These are phyloP conservation scores for Phylloporus sp. DNA, from an alignment of 768 basidiomycete species.

Conservation along the genomic window DNA sequence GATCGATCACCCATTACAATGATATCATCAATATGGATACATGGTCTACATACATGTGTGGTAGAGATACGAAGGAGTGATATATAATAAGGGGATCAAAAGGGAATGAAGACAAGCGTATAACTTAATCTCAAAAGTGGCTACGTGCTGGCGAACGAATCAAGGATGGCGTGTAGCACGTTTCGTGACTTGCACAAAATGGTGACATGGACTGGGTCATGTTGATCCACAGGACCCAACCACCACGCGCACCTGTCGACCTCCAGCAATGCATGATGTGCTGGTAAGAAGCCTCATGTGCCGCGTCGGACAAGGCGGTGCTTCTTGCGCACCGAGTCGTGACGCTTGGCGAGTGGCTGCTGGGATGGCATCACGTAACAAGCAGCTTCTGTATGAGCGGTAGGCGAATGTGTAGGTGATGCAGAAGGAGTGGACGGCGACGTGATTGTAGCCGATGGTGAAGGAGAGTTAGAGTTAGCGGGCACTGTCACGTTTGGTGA, in stretches of 20 bases:
- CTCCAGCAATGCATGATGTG: neutral
- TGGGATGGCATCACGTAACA: constrained; percentile 19
- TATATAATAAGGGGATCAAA: constrained; percentile 9
- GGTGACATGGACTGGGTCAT: constrained; percentile 5
- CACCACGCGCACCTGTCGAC: neutral
- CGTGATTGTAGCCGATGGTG: neutral
- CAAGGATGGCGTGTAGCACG: neutral
- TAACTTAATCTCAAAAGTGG: constrained; percentile 18
- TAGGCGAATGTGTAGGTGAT: constrained; percentile 1
- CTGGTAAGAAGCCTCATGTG: neutral
- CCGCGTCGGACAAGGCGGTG: constrained; percentile 21
- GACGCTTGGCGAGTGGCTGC: constrained; percentile 16
- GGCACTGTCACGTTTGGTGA: constrained; percentile 22
- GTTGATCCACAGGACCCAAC: neutral
- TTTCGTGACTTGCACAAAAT: constrained; percentile 12
- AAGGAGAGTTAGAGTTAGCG: constrained; percentile 20
- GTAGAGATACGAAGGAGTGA: constrained; percentile 11
- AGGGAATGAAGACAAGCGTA: constrained; percentile 1
- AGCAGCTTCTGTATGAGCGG: constrained; percentile 3
- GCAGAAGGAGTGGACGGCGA: constrained; percentile 8
- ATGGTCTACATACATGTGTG: neutral
- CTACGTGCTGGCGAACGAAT: neutral
- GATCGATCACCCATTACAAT: neutral
- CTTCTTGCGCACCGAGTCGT: constrained; percentile 5
- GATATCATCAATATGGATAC: neutral